Conservation (phyloP, 495 filamentous ascomycete genomes). For the Annulohypoxylon moriforme region DNA sequence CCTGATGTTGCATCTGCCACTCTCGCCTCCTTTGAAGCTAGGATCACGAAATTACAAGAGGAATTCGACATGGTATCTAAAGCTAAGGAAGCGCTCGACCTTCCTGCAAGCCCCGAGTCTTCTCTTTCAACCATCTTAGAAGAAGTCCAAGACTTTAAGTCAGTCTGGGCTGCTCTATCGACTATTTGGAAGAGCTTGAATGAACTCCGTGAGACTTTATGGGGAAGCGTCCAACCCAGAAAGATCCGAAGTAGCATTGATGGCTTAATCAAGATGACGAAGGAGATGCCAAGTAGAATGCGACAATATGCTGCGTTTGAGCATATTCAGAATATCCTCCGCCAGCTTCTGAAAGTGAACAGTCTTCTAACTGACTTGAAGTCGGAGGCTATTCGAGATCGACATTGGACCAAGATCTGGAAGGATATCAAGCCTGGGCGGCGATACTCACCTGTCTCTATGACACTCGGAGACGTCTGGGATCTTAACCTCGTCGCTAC, state of each 20-base stretch:
- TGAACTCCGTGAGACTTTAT: conserved; percentile 88
- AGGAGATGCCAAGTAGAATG: conserved; percentile 99
- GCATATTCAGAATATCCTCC: conserved; percentile 92
- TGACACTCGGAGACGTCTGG: conserved; percentile 98
- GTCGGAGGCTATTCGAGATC: conserved; percentile 93
- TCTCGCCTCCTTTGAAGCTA: conserved; percentile 80
- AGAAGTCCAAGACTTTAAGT: conserved; percentile 98
- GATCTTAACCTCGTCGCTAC: conserved; percentile 89
- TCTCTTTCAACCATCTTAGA: conserved; percentile 84
- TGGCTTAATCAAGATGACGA: conserved; percentile 94
- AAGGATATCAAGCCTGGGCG: conserved; percentile 91
- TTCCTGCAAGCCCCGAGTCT: conserved; percentile 81
- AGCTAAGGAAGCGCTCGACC: conserved; percentile 94
- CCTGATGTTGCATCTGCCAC: conserved; percentile 86
- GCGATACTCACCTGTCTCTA: conserved; percentile 89
- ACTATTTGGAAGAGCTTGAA: conserved; percentile 98
- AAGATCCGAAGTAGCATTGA: conserved; percentile 92
- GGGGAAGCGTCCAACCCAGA: conserved; percentile 91
- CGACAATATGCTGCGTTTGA: conserved; percentile 99
- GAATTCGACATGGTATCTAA: conserved; percentile 95
- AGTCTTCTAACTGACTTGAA: conserved; percentile 89
- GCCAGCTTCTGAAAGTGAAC: conserved; percentile 89
- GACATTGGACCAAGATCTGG: conserved; percentile 98
- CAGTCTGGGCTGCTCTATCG: conserved; percentile 92
- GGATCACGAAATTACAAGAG: conserved; percentile 81